These are phyloP conservation scores for Parachaetomium inaequale DNA, from an alignment of 495 filamentous ascomycete species.

Conservation along the genomic window DNA sequence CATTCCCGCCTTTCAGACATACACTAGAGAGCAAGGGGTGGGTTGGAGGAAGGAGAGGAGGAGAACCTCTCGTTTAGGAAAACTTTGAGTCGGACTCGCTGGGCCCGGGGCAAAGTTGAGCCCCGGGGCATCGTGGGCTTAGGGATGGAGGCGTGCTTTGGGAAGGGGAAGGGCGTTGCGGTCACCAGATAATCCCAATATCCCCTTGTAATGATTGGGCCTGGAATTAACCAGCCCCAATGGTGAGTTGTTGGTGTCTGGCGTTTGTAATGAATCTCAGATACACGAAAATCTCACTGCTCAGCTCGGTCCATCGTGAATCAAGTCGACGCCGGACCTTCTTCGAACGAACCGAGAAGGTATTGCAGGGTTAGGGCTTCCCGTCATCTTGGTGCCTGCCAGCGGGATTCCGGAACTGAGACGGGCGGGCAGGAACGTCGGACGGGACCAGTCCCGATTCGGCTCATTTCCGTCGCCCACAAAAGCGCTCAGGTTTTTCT, in stretches of 20 bases:
- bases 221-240: background rate
- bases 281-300: background rate
- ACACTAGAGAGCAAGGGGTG: background rate
- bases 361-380: background rate
- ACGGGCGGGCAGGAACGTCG: constrained; percentile 1
- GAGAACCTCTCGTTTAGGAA: constrained; percentile 5
- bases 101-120: background rate
- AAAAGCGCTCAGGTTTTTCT: constrained; percentile 15
- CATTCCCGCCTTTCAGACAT: constrained; percentile 16
- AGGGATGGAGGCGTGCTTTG: background rate
- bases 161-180: background rate
- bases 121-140: background rate
- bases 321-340: no score
- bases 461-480: constrained; percentile 13
- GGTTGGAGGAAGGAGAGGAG: background rate
- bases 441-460: constrained; percentile 14
- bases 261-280: constrained; percentile 9
- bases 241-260: constrained; percentile 1
- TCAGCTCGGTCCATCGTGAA: background rate
- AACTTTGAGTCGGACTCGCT: background rate
- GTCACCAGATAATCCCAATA: constrained; percentile 1
- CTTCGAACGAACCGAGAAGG: no score
- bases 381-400: background rate
- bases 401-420: background rate
- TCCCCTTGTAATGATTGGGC: constrained; percentile 17